Base-by-base conservation (phyloP, 2,329 filamentous ascomycete genomes). In the Aspergillus versicolor region DNA sequence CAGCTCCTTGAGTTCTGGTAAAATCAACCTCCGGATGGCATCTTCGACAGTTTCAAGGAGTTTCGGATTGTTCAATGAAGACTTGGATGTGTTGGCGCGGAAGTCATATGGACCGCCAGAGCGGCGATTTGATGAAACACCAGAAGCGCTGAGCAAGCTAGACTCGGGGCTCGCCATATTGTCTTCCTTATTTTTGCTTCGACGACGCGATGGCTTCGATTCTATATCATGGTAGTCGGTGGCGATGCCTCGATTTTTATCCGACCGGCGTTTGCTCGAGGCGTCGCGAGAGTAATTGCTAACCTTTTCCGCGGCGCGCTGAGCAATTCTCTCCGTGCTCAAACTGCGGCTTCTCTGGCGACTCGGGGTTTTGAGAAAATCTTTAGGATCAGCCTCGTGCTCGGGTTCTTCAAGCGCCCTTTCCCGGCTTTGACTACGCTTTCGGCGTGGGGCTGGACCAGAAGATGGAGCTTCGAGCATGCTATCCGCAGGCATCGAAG, bases 1-100 rank as follows among this genome's bases (percentile, higher is more conserved):
- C 54, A 99, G 80, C 9, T 92, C 91, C 65, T 91, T 93, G 44
- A 99, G 81, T 73, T 99, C 93, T 0, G 94, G 94, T 3, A 99
- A 77, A 52, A 97, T 96, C 49, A 96, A 81, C 48, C 92, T 85
- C 61, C 91, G 88, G 68, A 97, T 96, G 13, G 92, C 92, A 75
- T 96, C 92, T 75, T 97, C 92, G 3, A 97, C 92, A 0, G 92
- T 94, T 67, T 94, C 90, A 2, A 97, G 82, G 2, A 97, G 78
- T 70, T 91, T 94, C 0, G 92, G 92, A 67, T 97, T 96, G 75
- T 95, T 96, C 71, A 95, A 90, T 0, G 90, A 93, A 3, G 91
- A 90, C 58, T 82, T 83, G 17, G 82, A 84, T 34, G 79, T 80
- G 37, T 81, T 82, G 30, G 84, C 86, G 38, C 79, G 79, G 62